phyloP scores from a whole-genome alignment of 805 yeast genomes.

The Metschnikowia colocasiae region DNA sequence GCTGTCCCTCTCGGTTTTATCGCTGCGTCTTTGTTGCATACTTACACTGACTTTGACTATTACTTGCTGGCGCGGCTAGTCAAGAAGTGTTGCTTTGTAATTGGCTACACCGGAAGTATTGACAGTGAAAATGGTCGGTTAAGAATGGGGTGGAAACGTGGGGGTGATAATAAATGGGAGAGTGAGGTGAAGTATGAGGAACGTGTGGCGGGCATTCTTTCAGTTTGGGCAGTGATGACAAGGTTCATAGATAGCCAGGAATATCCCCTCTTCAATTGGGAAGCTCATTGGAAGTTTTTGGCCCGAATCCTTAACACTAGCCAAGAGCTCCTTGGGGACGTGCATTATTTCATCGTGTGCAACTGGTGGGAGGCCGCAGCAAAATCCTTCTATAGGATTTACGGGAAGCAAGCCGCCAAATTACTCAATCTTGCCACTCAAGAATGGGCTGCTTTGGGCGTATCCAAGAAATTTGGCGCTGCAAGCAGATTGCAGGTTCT shows the following conservation, averaged over 20 bases:
- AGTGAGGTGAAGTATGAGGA: constrained; percentile 73
- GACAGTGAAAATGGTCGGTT: constrained; percentile 79
- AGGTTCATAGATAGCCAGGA: constrained; percentile 29
- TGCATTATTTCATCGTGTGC: constrained; percentile 67
- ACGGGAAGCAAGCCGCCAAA: constrained; percentile 70
- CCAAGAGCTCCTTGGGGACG: constrained; percentile 48
- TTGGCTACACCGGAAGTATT: constrained; percentile 74
- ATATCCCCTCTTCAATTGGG: constrained; percentile 33
- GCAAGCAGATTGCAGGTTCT: constrained; percentile 73
- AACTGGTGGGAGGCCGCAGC: constrained; percentile 94
- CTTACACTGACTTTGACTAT: constrained; percentile 49
- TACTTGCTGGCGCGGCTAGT: constrained; percentile 74
- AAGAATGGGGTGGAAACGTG: constrained; percentile 85
- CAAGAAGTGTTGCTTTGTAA: constrained; percentile 84
- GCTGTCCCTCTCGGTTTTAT: constrained; percentile 77
- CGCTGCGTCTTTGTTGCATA: constrained; percentile 49
- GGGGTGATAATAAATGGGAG: constrained; percentile 48
- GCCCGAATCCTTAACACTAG: constrained; percentile 67
- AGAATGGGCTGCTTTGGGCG: constrained; percentile 52
- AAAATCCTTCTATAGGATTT: constrained; percentile 47
- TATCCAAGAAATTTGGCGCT: constrained; percentile 59
- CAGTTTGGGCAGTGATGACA: constrained; percentile 75
- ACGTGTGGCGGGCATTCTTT: constrained; percentile 79
- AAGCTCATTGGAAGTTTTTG: constrained; percentile 61
- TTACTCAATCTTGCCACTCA: constrained; percentile 45